These are phyloP conservation scores for Aspergillus quadricinctus DNA, from an alignment of 2,329 filamentous ascomycete genomes.

Conservation along the genomic window DNA sequence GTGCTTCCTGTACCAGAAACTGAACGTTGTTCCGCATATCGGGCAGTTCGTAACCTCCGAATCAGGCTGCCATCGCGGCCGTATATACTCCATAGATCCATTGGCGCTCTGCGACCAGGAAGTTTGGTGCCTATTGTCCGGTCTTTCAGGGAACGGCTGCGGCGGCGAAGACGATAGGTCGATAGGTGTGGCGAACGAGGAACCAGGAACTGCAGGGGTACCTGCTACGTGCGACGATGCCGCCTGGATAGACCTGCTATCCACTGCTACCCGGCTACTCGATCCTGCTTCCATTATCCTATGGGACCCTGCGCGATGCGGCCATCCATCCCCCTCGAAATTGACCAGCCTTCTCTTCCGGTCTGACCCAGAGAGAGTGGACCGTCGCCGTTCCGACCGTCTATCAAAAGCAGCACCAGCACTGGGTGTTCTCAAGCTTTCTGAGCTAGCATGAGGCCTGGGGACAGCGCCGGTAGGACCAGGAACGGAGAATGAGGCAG, in stretches of 20 bases:
- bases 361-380: constrained; percentile 26
- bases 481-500: constrained; percentile 7
- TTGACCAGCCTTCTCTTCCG: constrained; percentile 42
- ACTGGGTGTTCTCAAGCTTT: constrained; percentile 10
- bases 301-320: constrained; percentile 11
- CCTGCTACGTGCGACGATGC: constrained; percentile 14
- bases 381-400: constrained; percentile 16
- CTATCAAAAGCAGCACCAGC: constrained; percentile 15
- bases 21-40: constrained; percentile 76
- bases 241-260: constrained; percentile 24
- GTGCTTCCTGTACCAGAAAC: constrained; percentile 82
- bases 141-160: constrained; percentile 4
- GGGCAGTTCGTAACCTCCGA: constrained; percentile 76
- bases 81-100: constrained; percentile 43
- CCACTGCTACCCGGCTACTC: constrained; percentile 10
- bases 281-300: constrained; percentile 11
- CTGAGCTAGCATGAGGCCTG: constrained; percentile 14
- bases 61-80: constrained; percentile 87
- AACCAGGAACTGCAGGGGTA: constrained; percentile 16
- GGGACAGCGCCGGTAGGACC: constrained; percentile 4
- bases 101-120: constrained; percentile 13
- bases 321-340: constrained; percentile 25
- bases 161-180: constrained; percentile 30
- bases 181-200: constrained; percentile 31
- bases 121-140: constrained; percentile 7